Evolutionary conservation across 805 yeast species (phyloP).

Genomic region (Cyberlindnera maritima): DNA sequence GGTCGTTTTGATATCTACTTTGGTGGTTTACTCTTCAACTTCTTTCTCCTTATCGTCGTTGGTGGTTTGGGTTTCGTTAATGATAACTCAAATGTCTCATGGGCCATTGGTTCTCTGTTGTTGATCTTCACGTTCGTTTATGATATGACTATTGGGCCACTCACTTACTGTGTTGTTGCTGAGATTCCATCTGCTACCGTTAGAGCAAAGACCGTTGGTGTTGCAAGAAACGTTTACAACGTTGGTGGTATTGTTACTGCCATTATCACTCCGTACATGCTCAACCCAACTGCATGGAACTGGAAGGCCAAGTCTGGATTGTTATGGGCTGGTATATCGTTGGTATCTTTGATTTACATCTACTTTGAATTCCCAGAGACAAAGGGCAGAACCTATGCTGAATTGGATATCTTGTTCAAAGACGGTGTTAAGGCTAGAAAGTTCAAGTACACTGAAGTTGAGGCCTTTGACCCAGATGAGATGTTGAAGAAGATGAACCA

Average conservation of each 20-base stretch:
- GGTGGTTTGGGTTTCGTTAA: constrained; percentile 28
- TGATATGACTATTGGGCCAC: constrained; percentile 39
- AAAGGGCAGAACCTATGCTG: constrained; percentile 51
- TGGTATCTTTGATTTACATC: constrained; percentile 36
- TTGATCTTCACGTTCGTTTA: constrained; percentile 33
- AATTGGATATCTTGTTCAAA: constrained; percentile 49
- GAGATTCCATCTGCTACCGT: constrained; percentile 39
- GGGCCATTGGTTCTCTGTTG: constrained; percentile 32
- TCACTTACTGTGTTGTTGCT: constrained; percentile 37
- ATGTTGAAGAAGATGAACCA: constrained; percentile 20
- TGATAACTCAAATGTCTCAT: constrained; percentile 15
- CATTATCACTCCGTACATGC: constrained; percentile 43
- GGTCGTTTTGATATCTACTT: constrained; percentile 31
- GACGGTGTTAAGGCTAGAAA: constrained; percentile 30
- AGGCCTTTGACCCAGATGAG: constrained; percentile 21
- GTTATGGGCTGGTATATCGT: constrained; percentile 40
- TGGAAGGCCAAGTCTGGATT: constrained; percentile 44
- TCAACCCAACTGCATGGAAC: constrained; percentile 43
- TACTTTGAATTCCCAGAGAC: constrained; percentile 59
- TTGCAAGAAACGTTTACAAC: constrained; percentile 33
- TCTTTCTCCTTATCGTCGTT: constrained; percentile 21
- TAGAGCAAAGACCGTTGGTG: constrained; percentile 40
- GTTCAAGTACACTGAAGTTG: constrained; percentile 26
- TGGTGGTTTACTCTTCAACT: constrained; percentile 24
- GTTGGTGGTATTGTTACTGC: constrained; percentile 33